phyloP scores from a whole-genome alignment of 345 rosid genomes.

The Cardiospermum halicacabum region DNA sequence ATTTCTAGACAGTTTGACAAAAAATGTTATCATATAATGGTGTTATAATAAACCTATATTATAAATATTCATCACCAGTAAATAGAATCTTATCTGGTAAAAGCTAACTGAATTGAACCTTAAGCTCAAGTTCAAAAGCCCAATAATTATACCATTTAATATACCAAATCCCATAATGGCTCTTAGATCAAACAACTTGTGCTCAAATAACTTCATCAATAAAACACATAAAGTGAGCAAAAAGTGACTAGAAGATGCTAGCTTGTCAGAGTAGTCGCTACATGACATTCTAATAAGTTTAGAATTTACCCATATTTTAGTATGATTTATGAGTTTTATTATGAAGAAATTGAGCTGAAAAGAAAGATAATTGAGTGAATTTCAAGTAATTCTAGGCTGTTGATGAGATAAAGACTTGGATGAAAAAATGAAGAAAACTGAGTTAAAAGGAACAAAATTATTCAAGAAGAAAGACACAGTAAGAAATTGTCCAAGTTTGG shows the following conservation, averaged over 20 bases:
- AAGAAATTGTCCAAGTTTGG: no score
- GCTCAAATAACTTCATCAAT: constrained; percentile 96
- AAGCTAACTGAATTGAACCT: constrained; percentile 99
- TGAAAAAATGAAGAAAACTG: no score
- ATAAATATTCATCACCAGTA: constrained; percentile 2
- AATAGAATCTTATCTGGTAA: constrained; percentile 69
- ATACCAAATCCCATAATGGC: constrained; percentile 99
- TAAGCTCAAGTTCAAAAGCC: constrained; percentile 92
- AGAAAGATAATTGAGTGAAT: no score
- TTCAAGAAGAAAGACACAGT: no score
- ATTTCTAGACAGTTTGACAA: not conserved
- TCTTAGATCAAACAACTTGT: constrained; percentile 98
- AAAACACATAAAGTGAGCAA: constrained; percentile 97
- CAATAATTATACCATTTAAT: constrained; percentile 92
- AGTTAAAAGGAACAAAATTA: no score
- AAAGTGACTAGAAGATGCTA: constrained; percentile 99
- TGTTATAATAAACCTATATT: not conserved
- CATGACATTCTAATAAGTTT: no score
- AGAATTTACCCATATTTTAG: no score
- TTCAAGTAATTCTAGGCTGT: no score
- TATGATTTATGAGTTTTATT: no score
- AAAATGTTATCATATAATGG: not conserved
- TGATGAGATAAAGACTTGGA: no score
- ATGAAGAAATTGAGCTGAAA: no score
- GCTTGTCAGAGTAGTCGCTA: constrained; percentile 99